A percentile compares a stretch with the other conserved stretches of the same genome.
Evolutionary conservation across 2,329 filamentous ascomycete species (phyloP).

Genomic region (Myriosclerotinia scirpicola): DNA sequence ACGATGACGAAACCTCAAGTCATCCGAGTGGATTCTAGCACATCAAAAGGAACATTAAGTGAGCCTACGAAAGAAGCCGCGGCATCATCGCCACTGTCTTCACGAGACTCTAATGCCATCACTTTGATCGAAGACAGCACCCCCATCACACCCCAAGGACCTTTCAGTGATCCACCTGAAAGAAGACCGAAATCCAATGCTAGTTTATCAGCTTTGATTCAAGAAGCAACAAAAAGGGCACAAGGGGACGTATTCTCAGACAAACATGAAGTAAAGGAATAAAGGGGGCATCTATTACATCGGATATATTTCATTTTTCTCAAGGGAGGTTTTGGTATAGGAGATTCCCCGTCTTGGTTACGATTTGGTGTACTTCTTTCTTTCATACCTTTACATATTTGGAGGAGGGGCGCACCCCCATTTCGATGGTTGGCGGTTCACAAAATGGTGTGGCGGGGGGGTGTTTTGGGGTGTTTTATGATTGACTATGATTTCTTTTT

Average conservation of each 20-base stretch:
- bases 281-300: conserved; percentile 7
- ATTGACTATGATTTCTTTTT: conserved; percentile 14
- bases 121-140: conserved; percentile 55
- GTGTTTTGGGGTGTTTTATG: conserved; percentile 1
- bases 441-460: conserved; percentile 3
- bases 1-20: conserved; percentile 60
- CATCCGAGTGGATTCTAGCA: conserved; percentile 51
- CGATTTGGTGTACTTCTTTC: conserved; percentile 14
- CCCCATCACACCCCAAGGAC: conserved; percentile 53
- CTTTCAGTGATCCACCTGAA: conserved; percentile 58
- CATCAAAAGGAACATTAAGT: background rate
- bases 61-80: background rate
- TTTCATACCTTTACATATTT: background rate
- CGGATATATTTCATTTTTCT: background rate
- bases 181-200: conserved; percentile 44
- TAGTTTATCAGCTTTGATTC: conserved; percentile 56
- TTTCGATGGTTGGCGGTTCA: conserved; percentile 8
- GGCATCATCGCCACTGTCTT: conserved; percentile 24
- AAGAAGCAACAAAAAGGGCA: conserved; percentile 47
- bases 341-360: conserved; percentile 17
- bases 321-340: background rate
- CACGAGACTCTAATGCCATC: conserved; percentile 47
- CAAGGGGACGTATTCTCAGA: conserved; percentile 56
- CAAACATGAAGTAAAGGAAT: conserved; percentile 56
- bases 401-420: conserved; percentile 2